Evolutionary conservation across 2,329 filamentous ascomycete species (phyloP).

Genomic region (Penicillium sp.): DNA sequence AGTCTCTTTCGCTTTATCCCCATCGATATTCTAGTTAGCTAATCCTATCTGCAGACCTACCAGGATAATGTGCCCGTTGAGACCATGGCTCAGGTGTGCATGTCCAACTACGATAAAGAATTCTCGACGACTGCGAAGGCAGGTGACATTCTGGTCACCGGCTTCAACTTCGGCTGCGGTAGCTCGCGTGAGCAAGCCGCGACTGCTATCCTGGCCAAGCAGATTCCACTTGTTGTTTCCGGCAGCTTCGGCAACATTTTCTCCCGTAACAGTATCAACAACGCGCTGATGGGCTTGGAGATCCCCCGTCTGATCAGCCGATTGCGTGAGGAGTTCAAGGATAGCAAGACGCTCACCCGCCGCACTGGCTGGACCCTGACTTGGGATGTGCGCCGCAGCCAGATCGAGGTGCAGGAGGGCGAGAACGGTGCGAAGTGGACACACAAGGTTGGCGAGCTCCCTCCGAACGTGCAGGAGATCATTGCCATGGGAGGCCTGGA

Average conservation of each 20-base stretch:
- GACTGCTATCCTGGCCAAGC: conserved; percentile 60
- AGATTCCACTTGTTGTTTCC: conserved; percentile 39
- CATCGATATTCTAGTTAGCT: no score
- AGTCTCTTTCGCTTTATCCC: no score
- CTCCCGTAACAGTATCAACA: conserved; percentile 43
- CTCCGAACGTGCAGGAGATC: conserved; percentile 52
- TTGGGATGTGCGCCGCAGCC: conserved; percentile 75
- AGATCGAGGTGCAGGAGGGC: conserved; percentile 69
- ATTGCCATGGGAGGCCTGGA: not conserved
- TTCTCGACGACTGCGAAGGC: conserved; percentile 64
- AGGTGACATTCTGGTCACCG: conserved; percentile 78
- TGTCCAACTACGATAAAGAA: conserved; percentile 83
- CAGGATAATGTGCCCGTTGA: conserved; percentile 74
- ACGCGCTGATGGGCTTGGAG: conserved; percentile 42
- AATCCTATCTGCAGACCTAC: no score
- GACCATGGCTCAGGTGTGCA: conserved; percentile 84
- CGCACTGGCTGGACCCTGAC: conserved; percentile 64
- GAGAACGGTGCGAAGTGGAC: conserved; percentile 66
- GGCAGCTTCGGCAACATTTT: conserved; percentile 43
- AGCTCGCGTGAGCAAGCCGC: conserved; percentile 81
- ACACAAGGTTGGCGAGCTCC: conserved; percentile 77
- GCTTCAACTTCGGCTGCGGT: conserved; percentile 87
- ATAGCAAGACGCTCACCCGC: conserved; percentile 25
- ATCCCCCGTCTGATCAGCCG: conserved; percentile 38
- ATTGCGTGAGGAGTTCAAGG: conserved; percentile 33